These are phyloP conservation scores for Caryopteris hybrid DNA, from an alignment of 305 asterid species.

Conservation along the genomic window DNA sequence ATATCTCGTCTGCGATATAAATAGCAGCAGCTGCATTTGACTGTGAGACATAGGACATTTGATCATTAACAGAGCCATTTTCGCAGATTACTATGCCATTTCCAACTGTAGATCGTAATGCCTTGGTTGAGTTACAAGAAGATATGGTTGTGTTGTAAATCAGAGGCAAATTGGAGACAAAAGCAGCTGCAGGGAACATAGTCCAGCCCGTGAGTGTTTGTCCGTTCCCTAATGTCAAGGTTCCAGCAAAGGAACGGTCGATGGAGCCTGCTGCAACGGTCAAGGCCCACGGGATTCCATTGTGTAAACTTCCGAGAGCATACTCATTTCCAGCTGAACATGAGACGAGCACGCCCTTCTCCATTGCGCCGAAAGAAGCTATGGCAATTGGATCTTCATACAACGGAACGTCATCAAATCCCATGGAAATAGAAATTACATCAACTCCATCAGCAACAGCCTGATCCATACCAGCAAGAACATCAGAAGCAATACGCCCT, in stretches of 20 bases:
- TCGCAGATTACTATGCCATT: constrained; percentile 23
- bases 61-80: background rate
- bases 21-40: constrained; percentile 18
- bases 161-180: constrained; percentile 13
- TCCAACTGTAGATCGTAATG: background rate
- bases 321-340: constrained; percentile 34
- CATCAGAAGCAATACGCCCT: constrained; percentile 13
- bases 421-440: too few relatives aligned
- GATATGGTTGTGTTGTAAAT: constrained; percentile 20
- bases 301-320: constrained; percentile 15
- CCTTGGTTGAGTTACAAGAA: too few relatives aligned
- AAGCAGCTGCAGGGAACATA: constrained; percentile 23
- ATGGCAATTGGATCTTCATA: constrained; percentile 38
- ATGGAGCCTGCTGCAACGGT: constrained; percentile 28
- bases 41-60: background rate
- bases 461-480: too few relatives aligned
- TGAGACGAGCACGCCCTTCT: constrained; percentile 35
- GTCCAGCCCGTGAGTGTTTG: constrained; percentile 13
- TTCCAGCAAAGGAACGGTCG: constrained; percentile 28
- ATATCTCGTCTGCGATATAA: constrained; percentile 16
- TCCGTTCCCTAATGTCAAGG: constrained; percentile 24
- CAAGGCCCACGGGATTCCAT: constrained; percentile 39
- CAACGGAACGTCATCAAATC: constrained; percentile 15
- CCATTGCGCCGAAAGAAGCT: constrained; percentile 48
- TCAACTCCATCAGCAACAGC: too few relatives aligned